Evolutionary conservation across 192 early-diverging fungal genomes (phyloP).

Genomic region (Coemansia sp.): DNA sequence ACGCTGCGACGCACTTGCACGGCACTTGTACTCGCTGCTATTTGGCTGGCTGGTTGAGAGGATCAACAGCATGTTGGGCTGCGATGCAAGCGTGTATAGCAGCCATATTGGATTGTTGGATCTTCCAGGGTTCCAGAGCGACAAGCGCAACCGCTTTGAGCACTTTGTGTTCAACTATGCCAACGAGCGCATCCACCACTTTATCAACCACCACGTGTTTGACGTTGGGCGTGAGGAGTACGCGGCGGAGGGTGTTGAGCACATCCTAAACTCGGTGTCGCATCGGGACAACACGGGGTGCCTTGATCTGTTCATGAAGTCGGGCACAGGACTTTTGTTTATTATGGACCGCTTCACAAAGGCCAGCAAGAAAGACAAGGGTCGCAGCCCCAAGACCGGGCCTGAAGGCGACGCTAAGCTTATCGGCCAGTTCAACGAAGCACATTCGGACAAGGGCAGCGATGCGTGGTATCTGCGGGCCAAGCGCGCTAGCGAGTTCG

Average conservation of each 20-base stretch:
- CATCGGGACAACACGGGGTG: constrained; percentile 70
- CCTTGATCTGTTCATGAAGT: constrained; percentile 71
- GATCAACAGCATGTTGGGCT: constrained; percentile 72
- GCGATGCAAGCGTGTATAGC: constrained; percentile 60
- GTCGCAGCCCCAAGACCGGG: constrained; percentile 27
- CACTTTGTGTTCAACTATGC: constrained; percentile 80
- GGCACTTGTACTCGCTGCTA: constrained; percentile 77
- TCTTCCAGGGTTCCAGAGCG: constrained; percentile 76
- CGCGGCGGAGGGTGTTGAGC: constrained; percentile 60
- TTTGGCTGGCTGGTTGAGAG: constrained; percentile 83
- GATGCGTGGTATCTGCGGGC: constrained; percentile 33
- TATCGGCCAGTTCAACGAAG: constrained; percentile 36
- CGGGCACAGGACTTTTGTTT: constrained; percentile 71
- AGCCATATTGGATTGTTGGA: constrained; percentile 88
- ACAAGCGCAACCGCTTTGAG: constrained; percentile 56
- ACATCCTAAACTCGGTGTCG: constrained; percentile 54
- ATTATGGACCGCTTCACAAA: constrained; percentile 69
- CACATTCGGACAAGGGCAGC: constrained; percentile 15
- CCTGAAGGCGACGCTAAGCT: constrained; percentile 42
- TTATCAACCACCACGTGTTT: constrained; percentile 70
- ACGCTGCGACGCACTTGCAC: constrained; percentile 72
- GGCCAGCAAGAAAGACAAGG: constrained; percentile 47
- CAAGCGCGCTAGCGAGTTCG: constrained; percentile 59
- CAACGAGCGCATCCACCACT: constrained; percentile 84
- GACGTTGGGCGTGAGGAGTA: constrained; percentile 66